A percentile compares a stretch with the other conserved stretches of the same genome.
These are phyloP conservation scores for Lagerstroemia speciosa DNA, from an alignment of 345 rosid species.

Conservation along the genomic window DNA sequence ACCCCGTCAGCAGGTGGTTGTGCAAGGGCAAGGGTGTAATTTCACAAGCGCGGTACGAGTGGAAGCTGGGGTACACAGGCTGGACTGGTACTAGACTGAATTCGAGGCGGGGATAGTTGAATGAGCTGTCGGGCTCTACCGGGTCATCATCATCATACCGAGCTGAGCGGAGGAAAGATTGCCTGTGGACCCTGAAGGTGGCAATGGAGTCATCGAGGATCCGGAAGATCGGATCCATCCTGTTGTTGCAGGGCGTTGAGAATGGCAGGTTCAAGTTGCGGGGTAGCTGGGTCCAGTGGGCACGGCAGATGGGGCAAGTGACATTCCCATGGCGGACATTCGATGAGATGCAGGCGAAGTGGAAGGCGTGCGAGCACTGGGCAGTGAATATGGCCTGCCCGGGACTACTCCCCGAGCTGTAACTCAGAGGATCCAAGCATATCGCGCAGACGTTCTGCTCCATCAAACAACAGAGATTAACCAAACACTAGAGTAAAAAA, in stretches of 20 bases:
- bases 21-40: slow-evolving; percentile 9
- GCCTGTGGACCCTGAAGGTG: slow-evolving; percentile 61
- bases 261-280: slow-evolving; percentile 50
- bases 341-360: slow-evolving; percentile 70
- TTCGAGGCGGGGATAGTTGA: slow-evolving; percentile 40
- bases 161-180: slow-evolving; percentile 64
- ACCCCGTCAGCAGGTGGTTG: slow-evolving; percentile 20
- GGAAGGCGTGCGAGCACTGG: slow-evolving; percentile 84
- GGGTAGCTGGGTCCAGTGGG: slow-evolving; percentile 88
- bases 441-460: slow-evolving; percentile 71
- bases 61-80: slow-evolving; percentile 28
- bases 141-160: slow-evolving; percentile 86
- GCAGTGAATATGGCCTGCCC: slow-evolving; percentile 80
- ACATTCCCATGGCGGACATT: slow-evolving; percentile 85
- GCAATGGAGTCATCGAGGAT: slow-evolving; percentile 77
- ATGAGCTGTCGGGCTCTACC: slow-evolving; percentile 39
- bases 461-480: neutral
- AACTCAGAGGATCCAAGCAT: slow-evolving; percentile 65
- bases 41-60: slow-evolving; percentile 16
- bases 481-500: neutral
- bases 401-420: slow-evolving; percentile 42
- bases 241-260: slow-evolving; percentile 31
- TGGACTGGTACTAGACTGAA: slow-evolving; percentile 42
- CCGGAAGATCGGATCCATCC: slow-evolving; percentile 52
- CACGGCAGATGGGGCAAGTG: slow-evolving; percentile 86